These are phyloP conservation scores for Melanomma pulvis-pyrius DNA, from an alignment of 495 filamentous ascomycete species.

Conservation along the genomic window DNA sequence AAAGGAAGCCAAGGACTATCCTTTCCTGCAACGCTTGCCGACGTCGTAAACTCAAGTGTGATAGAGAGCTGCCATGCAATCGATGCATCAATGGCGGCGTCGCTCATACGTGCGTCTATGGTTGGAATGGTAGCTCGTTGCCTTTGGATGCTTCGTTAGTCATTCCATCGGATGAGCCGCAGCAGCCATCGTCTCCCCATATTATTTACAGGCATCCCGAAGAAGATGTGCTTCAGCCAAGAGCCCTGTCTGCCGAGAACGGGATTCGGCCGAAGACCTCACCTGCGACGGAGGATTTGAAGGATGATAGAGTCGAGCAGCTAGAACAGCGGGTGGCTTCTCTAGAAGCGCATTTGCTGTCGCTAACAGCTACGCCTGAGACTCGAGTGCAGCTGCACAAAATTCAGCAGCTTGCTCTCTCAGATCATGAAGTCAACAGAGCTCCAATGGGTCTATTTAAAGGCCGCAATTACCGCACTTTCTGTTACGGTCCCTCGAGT, in stretches of 20 bases:
- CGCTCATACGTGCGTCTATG: slow-evolving; percentile 18
- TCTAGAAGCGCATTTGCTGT: slow-evolving; percentile 13
- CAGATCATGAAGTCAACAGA: background rate
- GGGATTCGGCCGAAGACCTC: background rate
- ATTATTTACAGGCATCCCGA: background rate
- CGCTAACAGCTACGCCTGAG: background rate
- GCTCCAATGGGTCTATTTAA: slow-evolving; percentile 19
- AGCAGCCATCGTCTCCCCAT: background rate
- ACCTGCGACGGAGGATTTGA: background rate
- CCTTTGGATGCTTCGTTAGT: background rate
- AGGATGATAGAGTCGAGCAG: slow-evolving; percentile 7
- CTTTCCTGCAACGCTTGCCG: slow-evolving; percentile 29
- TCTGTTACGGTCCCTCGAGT: slow-evolving; percentile 24
- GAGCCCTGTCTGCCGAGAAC: background rate
- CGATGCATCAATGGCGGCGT: slow-evolving; percentile 22
- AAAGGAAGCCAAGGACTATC: slow-evolving; percentile 27
- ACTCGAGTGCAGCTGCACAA: background rate
- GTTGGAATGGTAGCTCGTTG: background rate
- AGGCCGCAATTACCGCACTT: slow-evolving; percentile 24
- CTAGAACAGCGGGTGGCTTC: slow-evolving; percentile 8
- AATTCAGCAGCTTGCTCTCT: background rate
- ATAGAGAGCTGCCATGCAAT: slow-evolving; percentile 28
- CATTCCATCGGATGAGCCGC: background rate
- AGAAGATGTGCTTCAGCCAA: background rate
- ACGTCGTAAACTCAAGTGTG: slow-evolving; percentile 30